phyloP scores from a whole-genome alignment of 2,329 filamentous ascomycete species.

The Chrysoporthe cubensis region DNA sequence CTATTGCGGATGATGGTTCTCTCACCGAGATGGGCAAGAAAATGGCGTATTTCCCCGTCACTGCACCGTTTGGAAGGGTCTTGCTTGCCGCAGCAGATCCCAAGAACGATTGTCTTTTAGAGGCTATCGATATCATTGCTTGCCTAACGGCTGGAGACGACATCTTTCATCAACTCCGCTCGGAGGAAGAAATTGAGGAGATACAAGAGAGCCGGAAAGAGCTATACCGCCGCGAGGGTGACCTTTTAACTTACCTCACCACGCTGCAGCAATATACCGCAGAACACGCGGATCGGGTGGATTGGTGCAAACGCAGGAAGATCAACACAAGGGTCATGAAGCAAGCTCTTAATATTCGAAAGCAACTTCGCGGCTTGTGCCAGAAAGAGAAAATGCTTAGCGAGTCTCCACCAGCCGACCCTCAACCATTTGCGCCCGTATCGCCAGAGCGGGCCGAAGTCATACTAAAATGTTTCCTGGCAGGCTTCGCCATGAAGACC shows the following conservation, averaged over 20 bases:
- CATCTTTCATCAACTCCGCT: slow-evolving; percentile 63
- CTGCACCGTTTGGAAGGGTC: slow-evolving; percentile 79
- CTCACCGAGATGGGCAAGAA: slow-evolving; percentile 76
- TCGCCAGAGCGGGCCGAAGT: slow-evolving; percentile 57
- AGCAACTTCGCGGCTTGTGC: slow-evolving; percentile 63
- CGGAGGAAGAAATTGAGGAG: slow-evolving; percentile 59
- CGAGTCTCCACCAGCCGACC: slow-evolving; percentile 52
- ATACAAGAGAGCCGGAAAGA: slow-evolving; percentile 59
- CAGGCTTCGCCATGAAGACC: slow-evolving; percentile 63
- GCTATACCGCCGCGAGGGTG: slow-evolving; percentile 64
- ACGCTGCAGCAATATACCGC: slow-evolving; percentile 65
- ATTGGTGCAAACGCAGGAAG: slow-evolving; percentile 62
- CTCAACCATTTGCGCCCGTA: slow-evolving; percentile 59
- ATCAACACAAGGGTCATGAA: slow-evolving; percentile 65
- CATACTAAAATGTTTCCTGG: slow-evolving; percentile 65
- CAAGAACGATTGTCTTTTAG: slow-evolving; percentile 73
- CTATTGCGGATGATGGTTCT: slow-evolving; percentile 70
- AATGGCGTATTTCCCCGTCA: slow-evolving; percentile 82
- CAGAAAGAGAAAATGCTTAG: slow-evolving; percentile 54
- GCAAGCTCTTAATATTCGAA: slow-evolving; percentile 64
- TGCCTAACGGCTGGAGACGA: slow-evolving; percentile 67
- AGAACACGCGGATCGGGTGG: slow-evolving; percentile 57
- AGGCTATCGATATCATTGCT: slow-evolving; percentile 82
- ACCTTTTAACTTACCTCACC: slow-evolving; percentile 67
- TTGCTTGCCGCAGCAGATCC: slow-evolving; percentile 77